Base-by-base conservation (phyloP, 768 basidiomycete species). In the Tylopilus sp. region DNA sequence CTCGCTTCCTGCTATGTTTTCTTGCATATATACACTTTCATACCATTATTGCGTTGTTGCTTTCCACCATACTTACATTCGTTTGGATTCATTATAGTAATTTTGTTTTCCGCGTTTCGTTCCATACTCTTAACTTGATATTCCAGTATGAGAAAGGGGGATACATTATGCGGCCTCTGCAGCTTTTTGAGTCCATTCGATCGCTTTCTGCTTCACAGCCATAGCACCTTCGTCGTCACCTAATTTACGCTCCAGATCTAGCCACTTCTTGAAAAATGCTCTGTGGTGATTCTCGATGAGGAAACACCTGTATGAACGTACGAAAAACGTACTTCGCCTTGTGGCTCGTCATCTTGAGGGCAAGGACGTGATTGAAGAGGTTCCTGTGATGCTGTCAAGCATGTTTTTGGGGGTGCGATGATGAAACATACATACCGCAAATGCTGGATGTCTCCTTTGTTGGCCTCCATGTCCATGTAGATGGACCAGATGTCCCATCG, bases 241-340 rank as follows among this genome's bases (percentile, higher is more conserved):
- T 52, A 94, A 71, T 58, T 82, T 80, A 58, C 81, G 82, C 69
- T 98, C 97, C 35, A 97, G 70, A 52, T 85, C 85, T 28, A 98
- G 75, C 91, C 95, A 97, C 69, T 98, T 98, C 72, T 99, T 99
- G 81, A 99, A 98, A 70, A 98, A 86, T 25, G 86, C 82, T 71
- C 91, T 94, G 25, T 51, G 21, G 51, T 45, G 52, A 50, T 58
- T 58, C 11, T 11, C 57, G 48, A 28, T 60, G 48, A 60, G 53
- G 22, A 13, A 15, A 50, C 20, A 18, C 17, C 20, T 3, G 18
- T 28, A n/a, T 7, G 20, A 6, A n/a, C 22, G 26, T 40, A 31
- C 4, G 25, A 48, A 21, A n/a, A n/a, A 78, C 85, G 63, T 64
- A 95, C 91, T 97, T 98, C 20, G 95, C 95, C 72, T 95, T 95